Conservation (phyloP, 768 basidiomycete genomes). For the Collybia sp. region DNA sequence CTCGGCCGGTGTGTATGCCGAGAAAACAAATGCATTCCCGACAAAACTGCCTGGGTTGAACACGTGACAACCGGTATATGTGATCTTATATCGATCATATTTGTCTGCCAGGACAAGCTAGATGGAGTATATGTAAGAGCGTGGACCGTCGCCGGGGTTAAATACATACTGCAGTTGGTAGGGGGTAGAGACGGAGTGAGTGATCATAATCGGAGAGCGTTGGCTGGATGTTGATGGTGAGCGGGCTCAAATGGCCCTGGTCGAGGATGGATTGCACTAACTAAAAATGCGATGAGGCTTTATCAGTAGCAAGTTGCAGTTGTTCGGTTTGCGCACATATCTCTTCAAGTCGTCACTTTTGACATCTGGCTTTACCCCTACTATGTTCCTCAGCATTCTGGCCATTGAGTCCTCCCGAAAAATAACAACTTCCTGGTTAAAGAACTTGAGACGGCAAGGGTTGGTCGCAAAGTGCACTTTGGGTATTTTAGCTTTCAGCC, state of each 20-base stretch:
- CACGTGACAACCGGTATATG: conserved; percentile 97
- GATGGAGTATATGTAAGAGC: conserved; percentile 2
- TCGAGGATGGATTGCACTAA: conserved; percentile 96
- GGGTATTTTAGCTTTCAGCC: conserved; percentile 69
- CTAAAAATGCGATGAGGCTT: conserved; percentile 30
- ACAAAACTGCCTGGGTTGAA: conserved; percentile 97
- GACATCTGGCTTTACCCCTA: conserved; percentile 81
- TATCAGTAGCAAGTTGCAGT: too few relatives aligned
- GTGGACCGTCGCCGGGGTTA: background rate
- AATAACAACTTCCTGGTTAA: conserved; percentile 92
- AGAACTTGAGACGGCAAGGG: conserved; percentile 93
- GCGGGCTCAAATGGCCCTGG: conserved; percentile 89
- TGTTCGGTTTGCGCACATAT: conserved; percentile 57
- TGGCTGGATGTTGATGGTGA: conserved; percentile 82
- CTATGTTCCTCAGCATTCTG: conserved; percentile 86
- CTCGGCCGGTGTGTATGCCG: conserved; percentile 85
- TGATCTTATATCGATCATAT: conserved; percentile 93
- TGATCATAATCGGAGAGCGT: conserved; percentile 90
- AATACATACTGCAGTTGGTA: conserved; percentile 79
- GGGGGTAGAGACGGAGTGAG: conserved; percentile 84
- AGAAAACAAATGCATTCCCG: conserved; percentile 78
- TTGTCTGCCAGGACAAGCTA: conserved; percentile 93
- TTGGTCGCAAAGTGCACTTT: conserved; percentile 83
- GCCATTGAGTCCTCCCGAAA: conserved; percentile 94
- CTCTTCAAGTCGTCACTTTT: conserved; percentile 79